phyloP scores from a whole-genome alignment of 208 protist species.

The Wallacemonas sp. region DNA sequence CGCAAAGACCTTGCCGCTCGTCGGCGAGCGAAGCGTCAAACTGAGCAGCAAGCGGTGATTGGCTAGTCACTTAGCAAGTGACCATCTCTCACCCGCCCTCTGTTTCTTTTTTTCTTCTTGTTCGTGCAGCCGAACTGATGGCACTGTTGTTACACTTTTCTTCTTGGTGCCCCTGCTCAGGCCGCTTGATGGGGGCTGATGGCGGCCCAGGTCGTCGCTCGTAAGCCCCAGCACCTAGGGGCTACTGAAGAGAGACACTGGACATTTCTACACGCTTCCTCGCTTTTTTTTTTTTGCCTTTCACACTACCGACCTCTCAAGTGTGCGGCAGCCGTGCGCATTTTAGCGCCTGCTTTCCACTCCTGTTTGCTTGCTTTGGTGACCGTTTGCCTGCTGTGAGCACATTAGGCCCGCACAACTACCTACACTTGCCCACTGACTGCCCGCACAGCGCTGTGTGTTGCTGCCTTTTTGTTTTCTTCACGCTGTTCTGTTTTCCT shows the following conservation, averaged over 20 bases:
- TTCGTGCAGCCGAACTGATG: constrained; percentile 4
- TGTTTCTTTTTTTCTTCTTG: constrained; percentile 9
- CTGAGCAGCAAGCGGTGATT: neutral
- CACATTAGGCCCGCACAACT: too few relatives aligned
- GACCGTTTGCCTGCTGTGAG: too few relatives aligned
- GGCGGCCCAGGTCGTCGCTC: too few relatives aligned
- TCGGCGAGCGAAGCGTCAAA: constrained; percentile 24
- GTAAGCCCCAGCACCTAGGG: too few relatives aligned
- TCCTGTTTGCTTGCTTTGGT: constrained; percentile 4
- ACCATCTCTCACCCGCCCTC: neutral
- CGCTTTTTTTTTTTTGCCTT: neutral
- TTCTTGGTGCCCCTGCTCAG: too few relatives aligned
- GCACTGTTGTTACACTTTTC: too few relatives aligned
- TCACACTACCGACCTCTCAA: neutral
- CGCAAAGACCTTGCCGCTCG: constrained; percentile 57
- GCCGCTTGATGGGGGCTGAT: too few relatives aligned
- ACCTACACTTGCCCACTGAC: too few relatives aligned
- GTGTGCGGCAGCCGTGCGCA: neutral
- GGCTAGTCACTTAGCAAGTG: too few relatives aligned
- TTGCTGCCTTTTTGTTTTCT: constrained; percentile 6
- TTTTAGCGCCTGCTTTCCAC: too few relatives aligned
- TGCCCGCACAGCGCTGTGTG: too few relatives aligned
- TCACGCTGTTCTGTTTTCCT: neutral
- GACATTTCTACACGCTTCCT: neutral
- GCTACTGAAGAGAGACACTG: too few relatives aligned